A percentile compares a stretch with the other conserved stretches of the same genome.
Conservation (phyloP, 2,329 filamentous ascomycete species). For the Zymoseptoria tritici region DNA sequence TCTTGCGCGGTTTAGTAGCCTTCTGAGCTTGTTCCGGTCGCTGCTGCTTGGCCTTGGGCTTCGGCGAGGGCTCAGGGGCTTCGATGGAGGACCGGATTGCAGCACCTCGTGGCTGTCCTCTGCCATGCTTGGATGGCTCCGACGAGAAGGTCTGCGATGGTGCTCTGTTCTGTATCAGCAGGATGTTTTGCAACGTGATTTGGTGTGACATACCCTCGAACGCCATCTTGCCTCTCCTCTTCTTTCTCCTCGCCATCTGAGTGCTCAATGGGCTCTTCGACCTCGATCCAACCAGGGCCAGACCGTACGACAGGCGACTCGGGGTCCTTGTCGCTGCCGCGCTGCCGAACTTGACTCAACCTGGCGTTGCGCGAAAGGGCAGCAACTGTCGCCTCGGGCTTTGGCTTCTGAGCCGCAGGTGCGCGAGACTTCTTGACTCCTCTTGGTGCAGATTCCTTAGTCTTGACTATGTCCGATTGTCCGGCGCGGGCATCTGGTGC, state of each 20-base stretch:
- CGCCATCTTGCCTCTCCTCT: no score
- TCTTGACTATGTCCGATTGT: background rate
- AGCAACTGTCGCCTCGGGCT: background rate
- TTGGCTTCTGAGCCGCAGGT: background rate
- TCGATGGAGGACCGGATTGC: no score
- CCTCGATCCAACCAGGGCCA: slow-evolving; percentile 18
- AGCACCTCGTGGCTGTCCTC: background rate
- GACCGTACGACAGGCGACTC: slow-evolving; percentile 10
- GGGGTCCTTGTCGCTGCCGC: slow-evolving; percentile 3
- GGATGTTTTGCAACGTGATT: no score
- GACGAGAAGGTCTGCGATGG: no score
- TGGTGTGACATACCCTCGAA: no score
- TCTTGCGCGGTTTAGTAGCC: background rate
- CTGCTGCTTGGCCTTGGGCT: no score
- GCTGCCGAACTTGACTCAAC: background rate
- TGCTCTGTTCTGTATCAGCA: no score
- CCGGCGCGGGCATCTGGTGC: background rate
- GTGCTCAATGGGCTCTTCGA: slow-evolving; percentile 1
- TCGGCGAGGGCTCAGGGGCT: no score
- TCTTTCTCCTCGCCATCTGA: background rate
- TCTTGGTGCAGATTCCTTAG: background rate
- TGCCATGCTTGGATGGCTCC: background rate
- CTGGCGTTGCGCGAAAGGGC: background rate
- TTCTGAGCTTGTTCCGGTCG: background rate
- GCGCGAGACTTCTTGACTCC: background rate